phyloP scores from a whole-genome alignment of 805 yeast species.

The Ogataea pini region DNA sequence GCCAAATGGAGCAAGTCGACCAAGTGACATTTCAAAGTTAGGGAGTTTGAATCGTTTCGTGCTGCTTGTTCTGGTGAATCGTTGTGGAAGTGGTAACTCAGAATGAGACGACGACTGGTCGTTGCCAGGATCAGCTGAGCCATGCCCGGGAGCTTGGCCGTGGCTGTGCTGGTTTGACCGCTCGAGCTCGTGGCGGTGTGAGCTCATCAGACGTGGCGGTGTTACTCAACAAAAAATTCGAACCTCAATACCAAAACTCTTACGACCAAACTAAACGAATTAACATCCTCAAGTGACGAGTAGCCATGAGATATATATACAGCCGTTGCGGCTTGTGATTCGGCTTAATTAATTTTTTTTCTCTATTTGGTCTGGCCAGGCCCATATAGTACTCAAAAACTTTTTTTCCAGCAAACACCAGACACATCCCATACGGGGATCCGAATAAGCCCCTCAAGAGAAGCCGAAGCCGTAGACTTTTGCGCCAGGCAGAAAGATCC shows the following conservation, averaged over 20 bases:
- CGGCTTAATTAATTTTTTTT: constrained; percentile 1
- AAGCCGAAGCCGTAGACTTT: not conserved
- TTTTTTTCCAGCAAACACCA: not conserved
- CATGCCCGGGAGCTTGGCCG: not conserved
- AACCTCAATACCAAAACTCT: not conserved
- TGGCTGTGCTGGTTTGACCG: not conserved
- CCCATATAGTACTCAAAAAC: not conserved
- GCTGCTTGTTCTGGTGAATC: constrained; percentile 10
- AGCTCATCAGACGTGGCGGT: constrained; percentile 1
- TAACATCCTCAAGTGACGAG: not conserved
- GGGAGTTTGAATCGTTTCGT: constrained; percentile 15
- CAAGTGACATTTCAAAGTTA: not conserved
- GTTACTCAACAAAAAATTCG: not conserved
- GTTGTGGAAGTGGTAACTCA: constrained; percentile 1
- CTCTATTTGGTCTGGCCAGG: constrained; percentile 3
- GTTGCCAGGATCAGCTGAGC: too few relatives aligned
- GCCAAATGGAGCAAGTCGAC: not conserved
- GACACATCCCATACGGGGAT: not conserved
- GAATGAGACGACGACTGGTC: too few relatives aligned
- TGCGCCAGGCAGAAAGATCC: not conserved
- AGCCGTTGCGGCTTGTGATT: not conserved
- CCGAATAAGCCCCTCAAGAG: not conserved
- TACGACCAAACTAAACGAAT: not conserved
- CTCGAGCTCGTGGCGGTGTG: constrained; percentile 5
- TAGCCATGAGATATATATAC: constrained; percentile 3